These are phyloP conservation scores for Albizia julibrissin DNA, from an alignment of 306 rosid species.

Conservation along the genomic window DNA sequence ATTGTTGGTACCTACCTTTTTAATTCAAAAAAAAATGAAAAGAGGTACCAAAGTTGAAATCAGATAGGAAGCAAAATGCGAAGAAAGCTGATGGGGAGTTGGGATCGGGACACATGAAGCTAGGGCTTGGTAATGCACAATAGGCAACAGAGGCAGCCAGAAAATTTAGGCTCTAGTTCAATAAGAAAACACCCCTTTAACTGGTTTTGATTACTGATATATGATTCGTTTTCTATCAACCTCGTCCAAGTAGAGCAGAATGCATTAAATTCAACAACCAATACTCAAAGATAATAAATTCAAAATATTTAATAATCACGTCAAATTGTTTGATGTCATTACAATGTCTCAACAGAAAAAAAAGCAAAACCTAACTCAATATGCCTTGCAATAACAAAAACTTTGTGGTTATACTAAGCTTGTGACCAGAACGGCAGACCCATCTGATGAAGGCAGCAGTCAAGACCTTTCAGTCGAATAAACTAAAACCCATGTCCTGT, in stretches of 20 bases:
- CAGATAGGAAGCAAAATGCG: neutral
- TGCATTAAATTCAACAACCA: slow-evolving; percentile 1
- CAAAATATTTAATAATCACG: slow-evolving; percentile 23
- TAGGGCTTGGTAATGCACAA: neutral
- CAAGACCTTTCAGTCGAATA: slow-evolving; percentile 51
- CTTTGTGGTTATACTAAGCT: slow-evolving; percentile 26
- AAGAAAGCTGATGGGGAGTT: neutral
- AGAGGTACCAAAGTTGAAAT: neutral
- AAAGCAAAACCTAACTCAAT: slow-evolving; percentile 40
- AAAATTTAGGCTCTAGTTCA: neutral
- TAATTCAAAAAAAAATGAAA: too few relatives aligned
- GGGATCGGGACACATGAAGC: neutral
- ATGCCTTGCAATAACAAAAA: slow-evolving; percentile 40
- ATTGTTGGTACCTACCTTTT: too few relatives aligned
- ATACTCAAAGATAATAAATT: slow-evolving; percentile 3
- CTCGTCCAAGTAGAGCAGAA: neutral
- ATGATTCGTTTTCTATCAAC: neutral
- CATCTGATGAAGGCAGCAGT: neutral
- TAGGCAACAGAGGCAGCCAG: neutral
- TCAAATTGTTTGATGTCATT: slow-evolving; percentile 28
- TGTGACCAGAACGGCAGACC: slow-evolving; percentile 33
- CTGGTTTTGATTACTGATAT: neutral
- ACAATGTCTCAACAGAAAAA: slow-evolving; percentile 34
- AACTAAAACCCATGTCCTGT: slow-evolving; percentile 83
- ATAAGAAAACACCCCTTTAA: neutral